phyloP scores from a whole-genome alignment of 148 eudicot genomes.

The Rhododendron molle region DNA sequence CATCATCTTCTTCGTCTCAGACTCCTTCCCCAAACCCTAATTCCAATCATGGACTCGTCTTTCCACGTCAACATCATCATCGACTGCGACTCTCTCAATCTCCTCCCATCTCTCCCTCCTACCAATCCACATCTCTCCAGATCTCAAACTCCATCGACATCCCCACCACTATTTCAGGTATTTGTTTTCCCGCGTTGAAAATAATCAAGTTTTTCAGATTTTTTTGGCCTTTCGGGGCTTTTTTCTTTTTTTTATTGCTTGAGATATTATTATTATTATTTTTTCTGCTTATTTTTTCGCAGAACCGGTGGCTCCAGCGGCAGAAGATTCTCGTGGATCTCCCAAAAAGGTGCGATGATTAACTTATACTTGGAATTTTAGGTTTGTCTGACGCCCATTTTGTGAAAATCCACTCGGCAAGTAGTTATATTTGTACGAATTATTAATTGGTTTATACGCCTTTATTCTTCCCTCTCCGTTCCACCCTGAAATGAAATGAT shows the following conservation, averaged over 20 bases:
- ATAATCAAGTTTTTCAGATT: not conserved
- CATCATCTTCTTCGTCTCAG: constrained; percentile 42
- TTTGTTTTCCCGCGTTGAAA: not conserved
- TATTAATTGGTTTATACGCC: not conserved
- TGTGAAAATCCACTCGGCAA: not conserved
- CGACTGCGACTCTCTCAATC: constrained; percentile 10
- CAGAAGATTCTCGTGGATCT: constrained; percentile 46
- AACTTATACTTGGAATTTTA: not conserved
- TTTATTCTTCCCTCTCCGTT: not conserved
- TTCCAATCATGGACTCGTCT: constrained; percentile 45
- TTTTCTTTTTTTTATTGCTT: not conserved
- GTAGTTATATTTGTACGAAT: not conserved
- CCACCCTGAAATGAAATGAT: not conserved
- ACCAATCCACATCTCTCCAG: constrained; percentile 13
- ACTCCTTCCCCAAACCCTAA: constrained; percentile 44
- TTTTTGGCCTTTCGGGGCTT: not conserved
- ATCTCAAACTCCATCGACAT: constrained; percentile 30
- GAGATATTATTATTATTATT: not conserved
- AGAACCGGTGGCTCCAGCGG: constrained; percentile 36
- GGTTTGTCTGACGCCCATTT: not conserved
- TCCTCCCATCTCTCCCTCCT: constrained; percentile 13
- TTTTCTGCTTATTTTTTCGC: constrained; percentile 7
- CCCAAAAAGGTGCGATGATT: constrained; percentile 50
- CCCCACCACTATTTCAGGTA: constrained; percentile 31
- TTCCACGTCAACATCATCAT: not conserved